phyloP scores from a whole-genome alignment of 2,329 filamentous ascomycete species.

The Scedosporium dehoogii region DNA sequence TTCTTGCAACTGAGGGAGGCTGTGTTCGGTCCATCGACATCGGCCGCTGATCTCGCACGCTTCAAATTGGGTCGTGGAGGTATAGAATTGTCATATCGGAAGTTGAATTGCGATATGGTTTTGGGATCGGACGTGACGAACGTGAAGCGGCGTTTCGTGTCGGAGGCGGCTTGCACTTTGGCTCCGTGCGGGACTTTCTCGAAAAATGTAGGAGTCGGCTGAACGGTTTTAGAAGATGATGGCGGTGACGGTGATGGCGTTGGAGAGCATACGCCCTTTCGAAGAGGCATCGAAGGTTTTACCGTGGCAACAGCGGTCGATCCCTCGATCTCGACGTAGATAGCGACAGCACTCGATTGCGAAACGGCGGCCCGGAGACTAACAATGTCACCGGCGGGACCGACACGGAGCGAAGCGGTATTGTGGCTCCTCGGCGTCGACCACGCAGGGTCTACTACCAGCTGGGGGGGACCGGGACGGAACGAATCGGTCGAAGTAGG shows the following conservation, averaged over 20 bases:
- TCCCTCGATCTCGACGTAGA: neutral
- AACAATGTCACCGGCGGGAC: neutral
- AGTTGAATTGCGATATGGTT: neutral
- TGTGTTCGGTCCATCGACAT: slow-evolving; percentile 49
- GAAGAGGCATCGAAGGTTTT: neutral
- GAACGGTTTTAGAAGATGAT: neutral
- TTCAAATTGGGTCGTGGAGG: slow-evolving; percentile 25
- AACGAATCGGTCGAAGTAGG: neutral
- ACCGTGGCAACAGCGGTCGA: neutral
- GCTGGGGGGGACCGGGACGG: neutral
- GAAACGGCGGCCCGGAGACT: neutral
- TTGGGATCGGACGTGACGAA: neutral
- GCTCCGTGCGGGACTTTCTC: neutral
- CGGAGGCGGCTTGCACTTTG: neutral
- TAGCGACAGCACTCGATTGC: neutral
- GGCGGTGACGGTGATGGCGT: neutral
- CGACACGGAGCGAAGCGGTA: neutral
- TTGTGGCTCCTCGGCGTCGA: slow-evolving; percentile 4
- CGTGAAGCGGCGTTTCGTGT: neutral
- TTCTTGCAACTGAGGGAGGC: slow-evolving; percentile 51
- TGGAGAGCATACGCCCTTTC: neutral
- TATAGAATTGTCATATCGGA: neutral
- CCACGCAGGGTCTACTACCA: neutral
- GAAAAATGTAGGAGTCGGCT: neutral
- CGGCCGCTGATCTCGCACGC: slow-evolving; percentile 40